These are phyloP conservation scores for Beauveria caledonica DNA, from an alignment of 2,329 filamentous ascomycete species.

Conservation along the genomic window DNA sequence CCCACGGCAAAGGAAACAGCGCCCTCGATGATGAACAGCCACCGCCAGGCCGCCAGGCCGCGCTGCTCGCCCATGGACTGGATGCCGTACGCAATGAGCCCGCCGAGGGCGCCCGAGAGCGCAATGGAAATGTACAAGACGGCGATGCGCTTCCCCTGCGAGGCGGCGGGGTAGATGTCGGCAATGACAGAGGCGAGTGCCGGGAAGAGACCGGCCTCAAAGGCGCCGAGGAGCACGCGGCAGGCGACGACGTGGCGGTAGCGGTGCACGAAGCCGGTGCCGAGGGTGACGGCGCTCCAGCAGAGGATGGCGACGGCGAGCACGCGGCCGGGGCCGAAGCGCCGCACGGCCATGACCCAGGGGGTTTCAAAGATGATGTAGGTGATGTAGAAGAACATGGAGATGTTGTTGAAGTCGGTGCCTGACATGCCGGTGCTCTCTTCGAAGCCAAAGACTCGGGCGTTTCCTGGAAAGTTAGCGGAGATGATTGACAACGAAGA, in stretches of 20 bases:
- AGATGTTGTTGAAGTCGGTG: constrained; percentile 24
- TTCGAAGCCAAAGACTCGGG: constrained; percentile 25
- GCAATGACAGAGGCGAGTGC: constrained; percentile 26
- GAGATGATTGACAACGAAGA: no score
- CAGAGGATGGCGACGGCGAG: constrained; percentile 23
- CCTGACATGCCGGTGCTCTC: constrained; percentile 22
- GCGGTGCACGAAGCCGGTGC: constrained; percentile 23
- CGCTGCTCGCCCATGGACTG: constrained; percentile 35
- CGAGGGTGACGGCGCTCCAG: constrained; percentile 25
- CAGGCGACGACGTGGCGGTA: constrained; percentile 21
- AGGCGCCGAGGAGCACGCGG: constrained; percentile 26
- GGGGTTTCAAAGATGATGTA: constrained; percentile 26
- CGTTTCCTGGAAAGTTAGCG: constrained; percentile 20
- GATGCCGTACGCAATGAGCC: constrained; percentile 22
- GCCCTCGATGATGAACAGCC: constrained; percentile 42
- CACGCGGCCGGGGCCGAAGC: constrained; percentile 19
- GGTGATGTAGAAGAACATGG: constrained; percentile 23
- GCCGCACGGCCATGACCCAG: constrained; percentile 25
- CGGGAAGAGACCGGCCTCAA: constrained; percentile 27
- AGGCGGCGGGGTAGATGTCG: constrained; percentile 25
- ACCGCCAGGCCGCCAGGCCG: constrained; percentile 41
- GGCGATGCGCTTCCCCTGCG: constrained; percentile 25
- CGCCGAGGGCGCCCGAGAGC: constrained; percentile 23
- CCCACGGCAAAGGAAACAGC: constrained; percentile 24
- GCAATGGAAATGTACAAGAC: constrained; percentile 24